Percentiles rank a stretch among this genome's conserved stretches.
Conservation (phyloP, 2,329 filamentous ascomycete species). For the Colletotrichum sp. region DNA sequence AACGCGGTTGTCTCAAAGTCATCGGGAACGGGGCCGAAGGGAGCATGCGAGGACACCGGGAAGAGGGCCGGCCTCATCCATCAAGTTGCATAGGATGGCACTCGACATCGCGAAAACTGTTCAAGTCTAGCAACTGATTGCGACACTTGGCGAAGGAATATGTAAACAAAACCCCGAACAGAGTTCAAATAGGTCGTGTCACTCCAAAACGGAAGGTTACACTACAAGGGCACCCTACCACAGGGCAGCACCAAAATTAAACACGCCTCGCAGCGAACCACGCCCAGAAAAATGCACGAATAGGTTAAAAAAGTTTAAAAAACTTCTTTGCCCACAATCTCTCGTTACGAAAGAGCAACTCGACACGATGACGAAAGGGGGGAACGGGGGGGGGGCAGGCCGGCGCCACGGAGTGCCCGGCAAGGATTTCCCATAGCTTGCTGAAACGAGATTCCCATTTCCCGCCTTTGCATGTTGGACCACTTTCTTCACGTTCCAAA, state of each 20-base stretch:
- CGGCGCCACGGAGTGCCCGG: background rate
- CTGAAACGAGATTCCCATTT: background rate
- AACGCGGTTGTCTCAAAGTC: conserved; percentile 1
- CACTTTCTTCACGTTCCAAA: background rate
- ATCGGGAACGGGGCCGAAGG: background rate
- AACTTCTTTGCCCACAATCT: background rate
- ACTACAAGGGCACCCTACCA: background rate
- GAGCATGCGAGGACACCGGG: background rate
- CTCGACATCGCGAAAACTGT: background rate
- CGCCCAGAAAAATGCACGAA: background rate
- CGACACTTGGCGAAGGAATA: background rate
- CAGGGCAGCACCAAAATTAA: background rate
- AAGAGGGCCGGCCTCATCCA: background rate
- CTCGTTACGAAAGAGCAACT: background rate
- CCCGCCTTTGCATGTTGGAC: background rate
- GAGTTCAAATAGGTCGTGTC: background rate
- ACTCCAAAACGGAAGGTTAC: background rate
- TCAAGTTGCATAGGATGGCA: background rate
- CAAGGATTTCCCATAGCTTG: background rate
- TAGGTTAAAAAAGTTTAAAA: conserved; percentile 7
- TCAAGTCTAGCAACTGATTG: background rate
- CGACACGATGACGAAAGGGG: background rate
- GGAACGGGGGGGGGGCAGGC: background rate
- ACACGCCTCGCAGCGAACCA: background rate
- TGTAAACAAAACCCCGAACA: background rate